Evolutionary conservation across 2,329 filamentous ascomycete species (phyloP).

Genomic region (Tolypocladium cylindrosporum): DNA sequence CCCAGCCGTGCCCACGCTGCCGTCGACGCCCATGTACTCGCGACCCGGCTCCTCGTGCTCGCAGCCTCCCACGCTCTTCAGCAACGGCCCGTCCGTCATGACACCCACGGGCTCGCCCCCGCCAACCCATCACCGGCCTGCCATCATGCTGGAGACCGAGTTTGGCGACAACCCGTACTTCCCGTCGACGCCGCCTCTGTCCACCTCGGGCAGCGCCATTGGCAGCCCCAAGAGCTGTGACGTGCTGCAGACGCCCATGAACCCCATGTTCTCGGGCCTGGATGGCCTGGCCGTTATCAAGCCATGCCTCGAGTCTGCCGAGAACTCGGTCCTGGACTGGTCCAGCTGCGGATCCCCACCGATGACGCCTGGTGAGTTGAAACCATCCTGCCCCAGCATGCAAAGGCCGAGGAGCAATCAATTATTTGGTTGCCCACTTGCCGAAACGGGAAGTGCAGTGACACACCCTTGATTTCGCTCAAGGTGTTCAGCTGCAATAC

Average conservation of each 20-base stretch:
- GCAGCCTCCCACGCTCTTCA: slow-evolving; percentile 48
- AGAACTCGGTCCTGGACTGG: slow-evolving; percentile 72
- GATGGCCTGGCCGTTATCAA: slow-evolving; percentile 57
- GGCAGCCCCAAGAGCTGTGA: slow-evolving; percentile 78
- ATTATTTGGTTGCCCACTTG: neutral
- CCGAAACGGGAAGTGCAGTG: neutral
- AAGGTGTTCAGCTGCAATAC: neutral
- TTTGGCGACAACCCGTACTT: slow-evolving; percentile 61
- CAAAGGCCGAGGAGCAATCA: neutral
- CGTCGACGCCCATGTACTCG: slow-evolving; percentile 54
- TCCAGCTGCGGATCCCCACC: slow-evolving; percentile 69
- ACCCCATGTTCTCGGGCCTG: slow-evolving; percentile 65
- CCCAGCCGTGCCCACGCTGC: slow-evolving; percentile 42
- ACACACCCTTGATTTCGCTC: neutral
- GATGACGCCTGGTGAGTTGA: slow-evolving; percentile 76
- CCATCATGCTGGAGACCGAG: slow-evolving; percentile 71
- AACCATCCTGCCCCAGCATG: neutral
- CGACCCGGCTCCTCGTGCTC: slow-evolving; percentile 56
- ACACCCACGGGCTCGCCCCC: slow-evolving; percentile 71
- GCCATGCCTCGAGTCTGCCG: slow-evolving; percentile 60
- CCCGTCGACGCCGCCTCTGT: slow-evolving; percentile 80
- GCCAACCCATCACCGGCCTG: slow-evolving; percentile 64
- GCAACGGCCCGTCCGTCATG: slow-evolving; percentile 50
- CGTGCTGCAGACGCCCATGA: slow-evolving; percentile 71
- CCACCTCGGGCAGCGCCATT: slow-evolving; percentile 72